Evolutionary conservation across 805 yeast genomes (phyloP).

Genomic region (Brettanomyces nanus): DNA sequence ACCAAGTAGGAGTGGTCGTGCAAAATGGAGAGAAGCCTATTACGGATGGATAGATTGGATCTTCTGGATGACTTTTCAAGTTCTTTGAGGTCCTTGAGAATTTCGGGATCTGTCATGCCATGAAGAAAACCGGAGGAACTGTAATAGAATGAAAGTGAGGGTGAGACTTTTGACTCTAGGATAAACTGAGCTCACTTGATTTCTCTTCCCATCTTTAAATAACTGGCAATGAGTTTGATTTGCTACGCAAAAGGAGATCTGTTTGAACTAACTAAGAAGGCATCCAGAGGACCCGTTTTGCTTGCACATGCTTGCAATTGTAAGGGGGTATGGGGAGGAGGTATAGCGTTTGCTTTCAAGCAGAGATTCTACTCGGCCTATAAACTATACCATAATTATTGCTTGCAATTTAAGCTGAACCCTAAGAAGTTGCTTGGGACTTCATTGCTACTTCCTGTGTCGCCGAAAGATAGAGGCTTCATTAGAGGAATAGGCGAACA

Average conservation of each 20-base stretch:
- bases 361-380: slow-evolving; percentile 50
- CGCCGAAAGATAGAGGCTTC: slow-evolving; percentile 25
- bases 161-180: no score
- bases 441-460: slow-evolving; percentile 35
- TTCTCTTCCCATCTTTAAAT: no score
- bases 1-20: slow-evolving; percentile 49
- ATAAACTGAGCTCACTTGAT: no score
- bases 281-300: slow-evolving; percentile 30
- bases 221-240: slow-evolving; percentile 14
- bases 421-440: slow-evolving; percentile 44
- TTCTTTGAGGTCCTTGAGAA: slow-evolving; percentile 7
- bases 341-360: slow-evolving; percentile 58
- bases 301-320: slow-evolving; percentile 79
- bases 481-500: slow-evolving; percentile 16
- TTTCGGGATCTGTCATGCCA: slow-evolving; percentile 13
- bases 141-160: no score
- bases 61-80: slow-evolving; percentile 7
- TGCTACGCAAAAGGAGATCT: slow-evolving; percentile 51
- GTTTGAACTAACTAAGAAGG: slow-evolving; percentile 27
- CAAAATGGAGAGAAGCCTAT: slow-evolving; percentile 65
- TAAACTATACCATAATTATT: slow-evolving; percentile 35
- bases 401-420: slow-evolving; percentile 20
- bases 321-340: slow-evolving; percentile 79
- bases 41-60: slow-evolving; percentile 9
- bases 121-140: no score